phyloP scores from a whole-genome alignment of 2,329 filamentous ascomycete genomes.

The Diaporthe longicolla region DNA sequence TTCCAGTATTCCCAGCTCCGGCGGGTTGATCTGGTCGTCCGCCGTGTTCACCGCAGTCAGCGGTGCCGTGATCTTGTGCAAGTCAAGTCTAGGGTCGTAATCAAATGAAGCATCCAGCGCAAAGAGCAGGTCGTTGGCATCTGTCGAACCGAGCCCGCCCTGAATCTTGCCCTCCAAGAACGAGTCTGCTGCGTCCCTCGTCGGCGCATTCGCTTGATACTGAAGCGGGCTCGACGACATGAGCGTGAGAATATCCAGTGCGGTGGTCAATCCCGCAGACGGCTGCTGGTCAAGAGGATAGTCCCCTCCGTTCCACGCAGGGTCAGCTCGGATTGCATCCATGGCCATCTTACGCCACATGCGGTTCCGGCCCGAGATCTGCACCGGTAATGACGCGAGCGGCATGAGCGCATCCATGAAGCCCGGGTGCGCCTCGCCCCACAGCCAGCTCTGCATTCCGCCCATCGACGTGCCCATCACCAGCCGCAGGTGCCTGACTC shows the following conservation, averaged over 20 bases:
- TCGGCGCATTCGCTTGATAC: slow-evolving; percentile 45
- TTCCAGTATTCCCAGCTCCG: slow-evolving; percentile 48
- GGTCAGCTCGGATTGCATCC: slow-evolving; percentile 45
- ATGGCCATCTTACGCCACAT: slow-evolving; percentile 48
- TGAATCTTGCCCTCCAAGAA: slow-evolving; percentile 44
- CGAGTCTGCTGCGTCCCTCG: slow-evolving; percentile 44
- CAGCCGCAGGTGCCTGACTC: slow-evolving; percentile 45
- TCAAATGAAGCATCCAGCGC: slow-evolving; percentile 46
- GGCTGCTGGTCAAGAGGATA: slow-evolving; percentile 44
- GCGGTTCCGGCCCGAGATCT: slow-evolving; percentile 47
- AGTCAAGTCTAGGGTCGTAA: slow-evolving; percentile 46
- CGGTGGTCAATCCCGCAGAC: slow-evolving; percentile 41
- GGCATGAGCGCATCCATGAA: slow-evolving; percentile 47
- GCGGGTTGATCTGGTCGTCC: slow-evolving; percentile 49
- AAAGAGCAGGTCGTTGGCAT: slow-evolving; percentile 46
- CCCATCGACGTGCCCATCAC: slow-evolving; percentile 48
- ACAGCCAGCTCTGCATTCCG: slow-evolving; percentile 47
- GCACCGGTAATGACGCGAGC: slow-evolving; percentile 45
- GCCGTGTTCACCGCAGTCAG: slow-evolving; percentile 49
- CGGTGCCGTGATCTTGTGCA: slow-evolving; percentile 45
- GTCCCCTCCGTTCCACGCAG: slow-evolving; percentile 44
- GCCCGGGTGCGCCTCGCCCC: slow-evolving; percentile 43
- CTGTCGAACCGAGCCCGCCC: slow-evolving; percentile 29
- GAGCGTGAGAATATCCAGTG: slow-evolving; percentile 44
- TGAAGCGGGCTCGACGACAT: slow-evolving; percentile 46